Evolutionary conservation across 345 rosid genomes (phyloP), one percentile per base, ranked within the genome.

Genomic region (Reutealis trisperma): DNA sequence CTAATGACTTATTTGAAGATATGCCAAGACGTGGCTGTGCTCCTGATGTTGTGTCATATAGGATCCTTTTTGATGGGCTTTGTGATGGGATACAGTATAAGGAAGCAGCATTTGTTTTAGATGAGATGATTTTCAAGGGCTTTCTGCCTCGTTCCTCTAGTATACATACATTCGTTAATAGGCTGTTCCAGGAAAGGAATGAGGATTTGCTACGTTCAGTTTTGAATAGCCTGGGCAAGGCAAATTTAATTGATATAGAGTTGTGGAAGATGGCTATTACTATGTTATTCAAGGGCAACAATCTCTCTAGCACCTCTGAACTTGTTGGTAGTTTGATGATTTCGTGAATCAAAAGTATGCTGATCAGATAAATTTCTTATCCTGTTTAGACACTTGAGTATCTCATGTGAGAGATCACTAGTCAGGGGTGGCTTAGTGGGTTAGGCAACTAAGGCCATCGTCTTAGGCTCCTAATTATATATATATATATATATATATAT

Each of bases 41-140:
- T 69, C 97, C 96, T 51, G 96, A 95, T 87, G 82, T 83, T 24
- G 87, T 90, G 60, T 90, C 97, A 6, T 88, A 91, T 74, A 87
- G 99, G 74, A 85, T 90, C 78, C 78, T 93, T 65, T 95, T 95
- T 71, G 92, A 89, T 27, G 94, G 90, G 51, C 89, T 95, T 66
- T 82, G 89, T 6, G 77, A 83, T 30, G 83, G 74, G 70, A 75
- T 79, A 82, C 86, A 81, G 75, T 79, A 83, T 11, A 74, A 87
- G 81, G 95, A 89, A 76, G 98, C 96, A 8, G 76, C 85, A 2
- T 78, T 79, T 57, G 34, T 90, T 78, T 84, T 95, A 84, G 94
- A 93, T 63, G 99, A 91, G 85, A 93, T 95, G 98, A 61, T 89
- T 61, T 90, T 90, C 75, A 93, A 93, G 85, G 96, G 92, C 6